These are phyloP conservation scores for Cryptococcus sp. DNA, from an alignment of 1,284 basidiomycete species.

Conservation along the genomic window DNA sequence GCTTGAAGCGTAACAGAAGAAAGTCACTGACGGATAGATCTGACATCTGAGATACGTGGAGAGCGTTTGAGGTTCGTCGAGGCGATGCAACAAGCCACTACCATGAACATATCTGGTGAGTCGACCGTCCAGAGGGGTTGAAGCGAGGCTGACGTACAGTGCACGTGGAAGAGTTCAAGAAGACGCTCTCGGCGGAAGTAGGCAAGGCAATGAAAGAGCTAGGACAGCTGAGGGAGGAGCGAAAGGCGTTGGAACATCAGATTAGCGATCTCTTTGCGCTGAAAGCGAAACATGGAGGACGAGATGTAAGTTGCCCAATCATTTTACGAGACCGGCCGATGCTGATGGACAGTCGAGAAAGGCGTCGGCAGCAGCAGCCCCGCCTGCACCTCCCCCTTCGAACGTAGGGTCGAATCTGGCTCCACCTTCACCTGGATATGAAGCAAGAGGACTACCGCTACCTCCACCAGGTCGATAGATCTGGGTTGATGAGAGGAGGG, in stretches of 20 bases:
- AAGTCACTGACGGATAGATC: constrained; percentile 47
- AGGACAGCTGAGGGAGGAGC: constrained; percentile 63
- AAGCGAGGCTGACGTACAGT: constrained; percentile 47
- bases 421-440: not conserved
- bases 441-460: not conserved
- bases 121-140: constrained; percentile 2
- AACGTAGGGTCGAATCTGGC: not conserved
- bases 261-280: constrained; percentile 45
- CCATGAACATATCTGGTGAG: constrained; percentile 72
- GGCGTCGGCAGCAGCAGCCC: not conserved
- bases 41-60: constrained; percentile 72
- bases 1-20: not conserved
- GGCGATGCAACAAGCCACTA: constrained; percentile 82
- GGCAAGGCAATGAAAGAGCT: constrained; percentile 64
- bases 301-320: constrained; percentile 11
- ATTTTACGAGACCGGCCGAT: not conserved
- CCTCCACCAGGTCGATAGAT: not conserved
- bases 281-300: constrained; percentile 38
- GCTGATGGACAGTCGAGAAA: not conserved
- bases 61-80: constrained; percentile 78
- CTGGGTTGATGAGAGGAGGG: no score
- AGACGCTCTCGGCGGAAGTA: constrained; percentile 46
- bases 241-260: constrained; percentile 61
- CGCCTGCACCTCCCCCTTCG: not conserved
- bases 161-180: constrained; percentile 62